Evolutionary conservation across 441 rosid species (phyloP), one percentile per base, ranked within the genome.

Genomic region (Pelargonium australe): DNA sequence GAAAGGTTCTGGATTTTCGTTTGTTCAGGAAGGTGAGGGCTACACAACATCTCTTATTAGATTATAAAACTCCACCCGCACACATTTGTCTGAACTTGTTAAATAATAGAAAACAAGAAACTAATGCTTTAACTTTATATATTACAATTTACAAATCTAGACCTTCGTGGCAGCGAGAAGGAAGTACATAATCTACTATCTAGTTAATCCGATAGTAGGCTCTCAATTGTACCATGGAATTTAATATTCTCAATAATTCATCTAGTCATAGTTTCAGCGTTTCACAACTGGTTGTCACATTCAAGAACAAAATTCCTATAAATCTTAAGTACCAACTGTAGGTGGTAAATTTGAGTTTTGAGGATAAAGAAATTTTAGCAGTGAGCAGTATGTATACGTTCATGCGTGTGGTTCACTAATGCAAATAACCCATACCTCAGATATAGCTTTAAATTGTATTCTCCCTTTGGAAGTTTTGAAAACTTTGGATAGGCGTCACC

Each of bases 401-500:
- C 43, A 61, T 11, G 20, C 20, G 53, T 31, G 66, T 51, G n/a
- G 63, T 55, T 19, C 60, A 41, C n/a, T 64, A 60, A 41, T 23
- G n/a, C 2, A 60, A 45, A 67, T 19, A 31, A 62, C 44, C 41
- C 72, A 73, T 79, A 92, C 99, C 99, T 89, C 68, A 95, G 74
- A 82, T 83, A 88, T 49, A 92, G 76, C 78, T 81, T 96, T 70
- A 95, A 82, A 72, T 70, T 86, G 80, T 90, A 92, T 70, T 95
- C 98, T 34, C 98, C 99, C 85, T 87, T 90, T 0, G 97, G 96
- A 73, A 95, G 97, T 79, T 86, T 89, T 73, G 91, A 80, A 71
- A 83, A 82, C n/a, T 70, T 71, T 17, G 99, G 98, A 85, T 92
- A 95, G 72, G 77, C 91, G 76, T 95, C 99, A 70, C 98, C 99